Evolutionary conservation across 1,284 basidiomycete species (phyloP), one percentile per base, ranked within the genome.

Genomic region (Pseudozyma pruni): DNA sequence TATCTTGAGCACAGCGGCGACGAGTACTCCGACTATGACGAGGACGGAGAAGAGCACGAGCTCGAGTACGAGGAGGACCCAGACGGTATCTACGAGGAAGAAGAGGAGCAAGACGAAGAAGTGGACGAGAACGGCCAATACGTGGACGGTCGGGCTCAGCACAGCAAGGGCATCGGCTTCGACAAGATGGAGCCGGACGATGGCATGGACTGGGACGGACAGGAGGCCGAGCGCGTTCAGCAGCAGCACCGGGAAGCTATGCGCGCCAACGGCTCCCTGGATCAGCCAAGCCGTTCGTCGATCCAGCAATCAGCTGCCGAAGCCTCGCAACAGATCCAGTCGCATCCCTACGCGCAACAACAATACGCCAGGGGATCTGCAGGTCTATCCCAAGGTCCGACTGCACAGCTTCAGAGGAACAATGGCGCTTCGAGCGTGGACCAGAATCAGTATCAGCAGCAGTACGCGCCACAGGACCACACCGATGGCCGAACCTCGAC

Each of bases 151-250:
- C 55, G 38, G n/a, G n/a, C 25, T n/a, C 55, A 48, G 6, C 46
- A 39, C 38, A 31, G 19, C 20, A 50, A 47, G 14, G 45, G 48
- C 4, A 34, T 53, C 40, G 63, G 46, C 9, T 57, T 62, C 39
- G 58, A 67, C 44, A 60, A 84, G 51, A 85, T 85, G 76, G 85
- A 86, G 67, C 85, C 85, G 14, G 85, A 85, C 61, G 85, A 85
- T 71, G 84, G 85, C 16, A 83, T 85, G 69, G 84, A 83, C 50
- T 86, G 85, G 86, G 85, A 85, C 17, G 83, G 83, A 43, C 75
- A 76, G 29, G 83, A 84, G n/a, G 83, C 76, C 7, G 79, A 81
- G 38, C 79, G 81, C 20, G 71, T 80, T 22, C 83, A 83, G 55
- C 73, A 72, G 40, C 68, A 60, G 31, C 72, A 71, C 17, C 58